These are phyloP conservation scores for Ogataea methanolica DNA, from an alignment of 805 yeast genomes.

Conservation along the genomic window DNA sequence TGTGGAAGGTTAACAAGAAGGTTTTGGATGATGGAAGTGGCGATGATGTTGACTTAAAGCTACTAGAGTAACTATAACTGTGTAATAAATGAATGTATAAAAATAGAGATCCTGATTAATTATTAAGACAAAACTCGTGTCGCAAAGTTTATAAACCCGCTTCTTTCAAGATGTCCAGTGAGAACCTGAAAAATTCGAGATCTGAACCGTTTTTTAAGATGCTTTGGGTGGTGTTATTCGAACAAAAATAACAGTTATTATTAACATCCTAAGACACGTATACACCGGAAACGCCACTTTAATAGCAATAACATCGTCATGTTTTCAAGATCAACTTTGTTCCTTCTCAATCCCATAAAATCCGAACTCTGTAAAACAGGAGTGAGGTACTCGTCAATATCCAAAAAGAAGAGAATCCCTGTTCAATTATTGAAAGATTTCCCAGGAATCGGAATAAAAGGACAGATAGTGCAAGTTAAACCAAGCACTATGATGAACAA, in stretches of 20 bases:
- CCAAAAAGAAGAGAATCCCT: slow-evolving; percentile 52
- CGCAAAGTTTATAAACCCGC: too few species aligned
- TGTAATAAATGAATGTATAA: too few species aligned
- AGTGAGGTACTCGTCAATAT: slow-evolving; percentile 41
- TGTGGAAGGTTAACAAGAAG: slow-evolving; percentile 45
- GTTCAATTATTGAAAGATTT: slow-evolving; percentile 75
- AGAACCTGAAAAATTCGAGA: too few species aligned
- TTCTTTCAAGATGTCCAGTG: too few species aligned
- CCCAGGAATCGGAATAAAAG: slow-evolving; percentile 58
- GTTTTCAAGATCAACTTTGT: slow-evolving; percentile 17
- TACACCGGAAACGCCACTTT: too few species aligned
- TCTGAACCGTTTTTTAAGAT: too few species aligned
- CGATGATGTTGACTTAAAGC: slow-evolving; percentile 11
- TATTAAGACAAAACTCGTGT: too few species aligned
- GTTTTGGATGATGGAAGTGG: slow-evolving; percentile 23
- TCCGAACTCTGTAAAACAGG: slow-evolving; percentile 19
- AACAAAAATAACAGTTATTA: too few species aligned
- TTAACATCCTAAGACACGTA: too few species aligned
- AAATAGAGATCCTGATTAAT: too few species aligned
- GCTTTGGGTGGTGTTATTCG: too few species aligned
- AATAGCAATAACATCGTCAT: slow-evolving; percentile 3
- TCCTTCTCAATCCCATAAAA: slow-evolving; percentile 8
- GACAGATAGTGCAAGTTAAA: slow-evolving; percentile 69
- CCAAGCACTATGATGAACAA: slow-evolving; percentile 82
- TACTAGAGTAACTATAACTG: slow-evolving; percentile 8